Percentiles rank a stretch among this genome's conserved stretches.
Evolutionary conservation across 1,284 basidiomycete species (phyloP).

Genomic region (Wallemia mellicola): DNA sequence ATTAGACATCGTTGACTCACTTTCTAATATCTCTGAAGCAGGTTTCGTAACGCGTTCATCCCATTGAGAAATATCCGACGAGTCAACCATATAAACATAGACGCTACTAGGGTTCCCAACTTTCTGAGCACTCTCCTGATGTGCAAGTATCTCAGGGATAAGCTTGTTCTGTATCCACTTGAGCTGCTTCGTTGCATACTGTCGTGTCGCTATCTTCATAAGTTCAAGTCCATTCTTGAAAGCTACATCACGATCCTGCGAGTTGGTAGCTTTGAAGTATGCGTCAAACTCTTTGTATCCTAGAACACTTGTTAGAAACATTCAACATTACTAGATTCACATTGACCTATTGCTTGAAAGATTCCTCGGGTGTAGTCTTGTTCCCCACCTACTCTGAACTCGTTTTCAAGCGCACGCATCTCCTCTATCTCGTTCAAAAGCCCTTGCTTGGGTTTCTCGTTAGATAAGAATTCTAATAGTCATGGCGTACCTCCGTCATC

Average conservation of each 20-base stretch:
- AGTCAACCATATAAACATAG: constrained; percentile 30
- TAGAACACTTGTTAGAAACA: constrained; percentile 13
- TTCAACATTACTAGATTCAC: no score
- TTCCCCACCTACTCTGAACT: neutral
- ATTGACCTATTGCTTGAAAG: constrained; percentile 69
- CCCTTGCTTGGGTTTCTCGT: constrained; percentile 26
- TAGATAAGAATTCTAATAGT: neutral
- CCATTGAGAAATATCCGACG: constrained; percentile 36
- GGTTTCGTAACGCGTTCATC: constrained; percentile 12
- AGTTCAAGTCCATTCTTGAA: constrained; percentile 34
- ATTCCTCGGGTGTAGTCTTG: constrained; percentile 47
- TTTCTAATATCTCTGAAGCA: constrained; percentile 8
- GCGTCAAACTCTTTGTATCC: constrained; percentile 68
- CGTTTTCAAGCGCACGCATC: constrained; percentile 16
- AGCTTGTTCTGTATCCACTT: constrained; percentile 82
- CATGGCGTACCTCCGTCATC: constrained; percentile 43
- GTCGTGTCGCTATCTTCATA: constrained; percentile 63
- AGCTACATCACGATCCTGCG: constrained; percentile 5
- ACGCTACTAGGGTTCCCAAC: constrained; percentile 8
- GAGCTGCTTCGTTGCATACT: constrained; percentile 73
- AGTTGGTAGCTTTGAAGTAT: constrained; percentile 20
- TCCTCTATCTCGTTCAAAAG: constrained; percentile 49
- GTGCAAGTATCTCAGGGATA: constrained; percentile 35
- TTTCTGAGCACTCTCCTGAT: constrained; percentile 14
- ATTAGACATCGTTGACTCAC: constrained; percentile 2